Conservation (phyloP, 495 filamentous ascomycete species). For the Parathielavia hyrcaniae region DNA sequence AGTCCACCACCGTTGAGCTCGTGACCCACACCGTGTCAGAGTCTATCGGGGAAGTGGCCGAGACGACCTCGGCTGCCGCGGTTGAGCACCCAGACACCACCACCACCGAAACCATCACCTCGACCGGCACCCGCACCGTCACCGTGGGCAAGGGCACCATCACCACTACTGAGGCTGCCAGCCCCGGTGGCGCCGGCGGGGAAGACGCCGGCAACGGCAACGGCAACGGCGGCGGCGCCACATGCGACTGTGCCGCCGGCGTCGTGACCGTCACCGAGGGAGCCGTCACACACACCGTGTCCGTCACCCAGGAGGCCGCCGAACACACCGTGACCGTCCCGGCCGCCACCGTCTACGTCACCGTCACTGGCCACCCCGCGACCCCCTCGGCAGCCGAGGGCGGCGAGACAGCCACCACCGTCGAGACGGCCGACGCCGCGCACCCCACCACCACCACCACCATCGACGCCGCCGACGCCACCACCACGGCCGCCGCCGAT, state of each 20-base stretch:
- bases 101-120: slow-evolving; percentile 32
- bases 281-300: slow-evolving; percentile 10
- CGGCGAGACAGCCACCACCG: neutral
- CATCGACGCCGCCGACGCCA: neutral
- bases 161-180: slow-evolving; percentile 11
- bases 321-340: slow-evolving; percentile 17
- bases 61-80: neutral
- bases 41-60: slow-evolving; percentile 1
- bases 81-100: slow-evolving; percentile 28
- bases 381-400: slow-evolving; percentile 10
- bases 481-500: neutral
- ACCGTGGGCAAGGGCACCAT: slow-evolving; percentile 28
- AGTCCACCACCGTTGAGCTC: slow-evolving; percentile 21
- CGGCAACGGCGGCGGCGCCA: slow-evolving; percentile 12
- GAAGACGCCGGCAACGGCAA: slow-evolving; percentile 9
- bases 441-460: neutral
- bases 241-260: slow-evolving; percentile 7
- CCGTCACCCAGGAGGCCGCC: slow-evolving; percentile 19
- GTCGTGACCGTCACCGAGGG: neutral
- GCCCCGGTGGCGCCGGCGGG: slow-evolving; percentile 5
- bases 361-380: slow-evolving; percentile 21
- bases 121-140: slow-evolving; percentile 39
- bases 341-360: slow-evolving; percentile 42
- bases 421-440: neutral
- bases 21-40: slow-evolving; percentile 21